Evolutionary conservation across 129 eudicot genomes (phyloP), one percentile per base, ranked within the genome.

Genomic region (Gnaphalium uliginosum): DNA sequence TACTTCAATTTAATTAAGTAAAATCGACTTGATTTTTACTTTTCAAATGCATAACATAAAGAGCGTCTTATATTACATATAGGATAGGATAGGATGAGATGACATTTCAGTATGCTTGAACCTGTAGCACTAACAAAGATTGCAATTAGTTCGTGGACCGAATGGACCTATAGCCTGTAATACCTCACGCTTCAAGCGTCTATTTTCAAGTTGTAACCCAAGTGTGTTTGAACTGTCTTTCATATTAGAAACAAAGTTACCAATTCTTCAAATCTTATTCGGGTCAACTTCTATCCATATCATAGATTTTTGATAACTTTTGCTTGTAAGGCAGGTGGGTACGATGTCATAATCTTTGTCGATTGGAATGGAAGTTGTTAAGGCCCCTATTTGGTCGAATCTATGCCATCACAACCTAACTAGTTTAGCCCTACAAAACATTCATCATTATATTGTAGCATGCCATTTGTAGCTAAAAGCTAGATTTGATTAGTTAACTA

Each of bases 391-490:
- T 82, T 72, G 82, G 73, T 82, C 35, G 81, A 66, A 81, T 71
- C 27, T 26, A 64, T 76, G 63, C 78, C 83, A 57, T 80, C 83
- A 80, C 70, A 74, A 73, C 75, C 75, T 80, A 73, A 66, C 79
- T 32, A 65, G 72, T 65, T 64, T 29, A 60, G 59, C 81, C 68
- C 63, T 73, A 79, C 60, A 33, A 39, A 39, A 33, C 18, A 71
- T 69, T 60, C 79, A 74, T 75, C 71, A 80, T 78, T 78, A 62
- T 21, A 30, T 33, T 51, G 24, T n/a, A 50, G 23, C 19, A 48
- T 6, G 33, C 35, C 35, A 50, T 65, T 1, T 65, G 53, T 50
- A 25, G 63, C 32, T 65, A 66, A 46, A 64, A 51, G n/a, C n/a
- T n/a, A n/a, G 29, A 21, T 21, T 65, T 76, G 73, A 65, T 66